phyloP scores from a whole-genome alignment of 179 eudicot species.

The Carnegiea gigantea region DNA sequence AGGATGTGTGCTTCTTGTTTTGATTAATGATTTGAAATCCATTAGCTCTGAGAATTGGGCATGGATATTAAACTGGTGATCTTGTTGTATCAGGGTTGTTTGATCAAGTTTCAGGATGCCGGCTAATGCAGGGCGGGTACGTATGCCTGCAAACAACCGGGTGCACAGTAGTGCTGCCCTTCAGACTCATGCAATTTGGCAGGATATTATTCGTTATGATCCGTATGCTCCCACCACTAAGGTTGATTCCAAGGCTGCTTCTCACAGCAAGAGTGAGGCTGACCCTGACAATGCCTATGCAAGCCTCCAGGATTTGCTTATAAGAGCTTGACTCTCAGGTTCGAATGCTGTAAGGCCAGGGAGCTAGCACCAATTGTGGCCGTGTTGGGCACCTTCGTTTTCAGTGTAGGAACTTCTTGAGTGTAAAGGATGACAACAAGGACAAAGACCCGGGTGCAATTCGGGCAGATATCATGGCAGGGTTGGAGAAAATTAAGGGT shows the following conservation, averaged over 20 bases:
- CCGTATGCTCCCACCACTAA: constrained; percentile 82
- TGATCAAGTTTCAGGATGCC: background rate
- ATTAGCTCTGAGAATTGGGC: no score
- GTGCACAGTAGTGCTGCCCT: constrained; percentile 97
- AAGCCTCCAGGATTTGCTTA: constrained; percentile 81
- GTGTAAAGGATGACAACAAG: constrained; percentile 63
- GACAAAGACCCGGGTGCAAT: constrained; percentile 55
- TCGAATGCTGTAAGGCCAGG: constrained; percentile 80
- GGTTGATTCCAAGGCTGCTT: constrained; percentile 53
- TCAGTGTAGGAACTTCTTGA: constrained; percentile 87
- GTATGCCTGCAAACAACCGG: constrained; percentile 97
- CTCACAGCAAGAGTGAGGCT: constrained; percentile 32
- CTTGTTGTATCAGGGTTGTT: background rate
- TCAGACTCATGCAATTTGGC: constrained; percentile 97
- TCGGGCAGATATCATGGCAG: constrained; percentile 64
- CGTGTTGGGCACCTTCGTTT: constrained; percentile 88
- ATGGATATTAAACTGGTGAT: background rate
- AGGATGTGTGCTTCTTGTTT: no score
- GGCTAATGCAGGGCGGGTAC: constrained; percentile 56
- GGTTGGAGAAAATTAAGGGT: constrained; percentile 64
- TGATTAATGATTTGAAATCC: no score
- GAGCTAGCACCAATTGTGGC: constrained; percentile 90
- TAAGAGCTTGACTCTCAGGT: constrained; percentile 70
- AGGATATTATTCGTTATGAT: constrained; percentile 88
- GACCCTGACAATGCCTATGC: constrained; percentile 78